Conservation (phyloP, 2,329 filamentous ascomycete species). For the Rhytidhysteron rufulum region DNA sequence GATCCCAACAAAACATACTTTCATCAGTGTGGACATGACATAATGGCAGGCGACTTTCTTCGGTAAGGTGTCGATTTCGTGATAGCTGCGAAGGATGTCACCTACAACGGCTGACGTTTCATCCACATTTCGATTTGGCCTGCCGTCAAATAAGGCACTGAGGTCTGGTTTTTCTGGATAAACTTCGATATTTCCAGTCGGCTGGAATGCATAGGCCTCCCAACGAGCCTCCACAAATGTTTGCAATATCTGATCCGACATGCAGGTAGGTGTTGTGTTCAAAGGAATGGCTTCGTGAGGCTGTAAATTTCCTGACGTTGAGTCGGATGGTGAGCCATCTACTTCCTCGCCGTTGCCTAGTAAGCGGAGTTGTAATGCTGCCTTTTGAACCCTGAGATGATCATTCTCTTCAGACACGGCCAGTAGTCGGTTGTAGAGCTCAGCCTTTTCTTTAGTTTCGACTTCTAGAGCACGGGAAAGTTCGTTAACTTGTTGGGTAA, state of each 20-base stretch:
- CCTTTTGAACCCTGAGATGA: slow-evolving; percentile 18
- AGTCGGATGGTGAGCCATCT: slow-evolving; percentile 1
- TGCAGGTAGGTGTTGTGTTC: slow-evolving; percentile 16
- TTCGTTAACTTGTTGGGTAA: slow-evolving; percentile 18
- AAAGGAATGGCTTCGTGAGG: slow-evolving; percentile 16
- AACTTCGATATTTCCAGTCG: slow-evolving; percentile 7
- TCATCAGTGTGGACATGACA: slow-evolving; percentile 20
- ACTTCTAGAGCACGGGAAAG: slow-evolving; percentile 14
- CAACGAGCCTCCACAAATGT: slow-evolving; percentile 16
- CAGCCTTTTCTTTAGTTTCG: slow-evolving; percentile 11
- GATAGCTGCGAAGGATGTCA: slow-evolving; percentile 14
- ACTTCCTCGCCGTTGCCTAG: slow-evolving; percentile 13
- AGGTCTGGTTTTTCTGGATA: slow-evolving; percentile 17
- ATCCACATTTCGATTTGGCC: slow-evolving; percentile 15
- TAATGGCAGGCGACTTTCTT: slow-evolving; percentile 21
- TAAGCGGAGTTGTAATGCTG: slow-evolving; percentile 16
- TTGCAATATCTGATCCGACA: slow-evolving; percentile 20
- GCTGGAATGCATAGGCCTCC: slow-evolving; percentile 15
- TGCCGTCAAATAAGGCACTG: slow-evolving; percentile 12
- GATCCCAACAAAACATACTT: slow-evolving; percentile 4
- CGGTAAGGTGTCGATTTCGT: slow-evolving; percentile 18
- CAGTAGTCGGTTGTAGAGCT: slow-evolving; percentile 13
- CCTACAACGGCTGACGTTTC: slow-evolving; percentile 13
- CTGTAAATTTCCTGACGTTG: background rate
- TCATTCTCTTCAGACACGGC: slow-evolving; percentile 18